A percentile compares a stretch with the other conserved stretches of the same genome.
Evolutionary conservation across 768 basidiomycete genomes (phyloP).

Genomic region (Tricholomella constricta): DNA sequence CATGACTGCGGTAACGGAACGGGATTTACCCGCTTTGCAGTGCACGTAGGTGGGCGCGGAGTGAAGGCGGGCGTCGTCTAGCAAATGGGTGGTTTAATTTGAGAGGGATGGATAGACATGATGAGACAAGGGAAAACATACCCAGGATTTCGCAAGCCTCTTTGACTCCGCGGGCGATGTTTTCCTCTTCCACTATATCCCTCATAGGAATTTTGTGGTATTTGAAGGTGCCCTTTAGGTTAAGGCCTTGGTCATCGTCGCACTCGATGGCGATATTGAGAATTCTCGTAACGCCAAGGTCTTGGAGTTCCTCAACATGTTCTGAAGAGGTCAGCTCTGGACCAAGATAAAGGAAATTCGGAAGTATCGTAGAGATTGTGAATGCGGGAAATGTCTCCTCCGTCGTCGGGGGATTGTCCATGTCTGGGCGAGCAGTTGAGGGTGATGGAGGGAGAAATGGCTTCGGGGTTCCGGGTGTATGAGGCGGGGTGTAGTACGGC

Average conservation of each 20-base stretch:
- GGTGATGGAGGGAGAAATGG: constrained; percentile 54
- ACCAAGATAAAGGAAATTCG: constrained; percentile 88
- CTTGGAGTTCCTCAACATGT: constrained; percentile 74
- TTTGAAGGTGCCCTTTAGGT: constrained; percentile 66
- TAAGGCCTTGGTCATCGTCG: constrained; percentile 77
- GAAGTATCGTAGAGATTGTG: constrained; percentile 87
- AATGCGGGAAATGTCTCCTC: constrained; percentile 68
- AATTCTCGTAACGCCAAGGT: constrained; percentile 82
- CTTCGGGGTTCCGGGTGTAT: constrained; percentile 52
- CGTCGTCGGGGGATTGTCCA: constrained; percentile 59
- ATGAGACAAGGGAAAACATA: constrained; percentile 39
- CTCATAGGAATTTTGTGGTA: constrained; percentile 91
- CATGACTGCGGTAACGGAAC: constrained; percentile 95
- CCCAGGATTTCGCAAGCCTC: constrained; percentile 88
- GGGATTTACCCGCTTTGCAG: constrained; percentile 94
- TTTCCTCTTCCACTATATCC: constrained; percentile 94
- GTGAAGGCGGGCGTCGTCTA: constrained; percentile 91
- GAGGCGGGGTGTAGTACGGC: constrained; percentile 55
- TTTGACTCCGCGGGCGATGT: constrained; percentile 75
- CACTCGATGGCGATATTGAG: constrained; percentile 93
- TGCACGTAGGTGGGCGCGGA: constrained; percentile 92
- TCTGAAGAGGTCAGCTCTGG: constrained; percentile 78
- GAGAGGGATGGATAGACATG: background rate
- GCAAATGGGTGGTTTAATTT: background rate
- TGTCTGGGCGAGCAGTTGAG: constrained; percentile 64